phyloP scores from a whole-genome alignment of 1,139 yeast genomes.

The Candida frijolesensis region DNA sequence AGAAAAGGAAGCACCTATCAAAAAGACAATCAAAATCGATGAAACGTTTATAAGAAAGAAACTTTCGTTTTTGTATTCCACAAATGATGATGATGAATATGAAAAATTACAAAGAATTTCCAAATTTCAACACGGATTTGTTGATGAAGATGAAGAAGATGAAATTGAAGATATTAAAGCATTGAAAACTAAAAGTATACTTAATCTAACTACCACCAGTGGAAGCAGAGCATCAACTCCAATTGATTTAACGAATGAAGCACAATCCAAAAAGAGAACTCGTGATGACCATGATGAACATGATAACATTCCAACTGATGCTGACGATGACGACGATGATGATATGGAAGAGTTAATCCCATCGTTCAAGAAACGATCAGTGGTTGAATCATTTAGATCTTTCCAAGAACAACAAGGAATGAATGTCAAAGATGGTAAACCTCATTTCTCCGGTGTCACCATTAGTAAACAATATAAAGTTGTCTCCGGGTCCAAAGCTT shows the following conservation, averaged over 20 bases:
- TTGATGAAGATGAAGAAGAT: conserved; percentile 29
- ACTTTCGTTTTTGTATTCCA: conserved; percentile 58
- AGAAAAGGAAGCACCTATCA: conserved; percentile 18
- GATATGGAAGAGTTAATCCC: conserved; percentile 43
- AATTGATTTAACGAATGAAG: neutral
- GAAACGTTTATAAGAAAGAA: conserved; percentile 65
- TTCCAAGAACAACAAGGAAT: conserved; percentile 36
- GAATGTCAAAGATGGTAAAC: conserved; percentile 40
- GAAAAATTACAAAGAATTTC: conserved; percentile 37
- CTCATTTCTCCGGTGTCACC: conserved; percentile 54
- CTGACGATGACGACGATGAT: conserved; percentile 34
- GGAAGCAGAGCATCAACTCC: conserved; percentile 11
- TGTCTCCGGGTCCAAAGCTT: conserved; percentile 60
- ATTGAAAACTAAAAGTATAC: conserved; percentile 50
- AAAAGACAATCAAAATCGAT: conserved; percentile 35
- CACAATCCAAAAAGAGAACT: conserved; percentile 7
- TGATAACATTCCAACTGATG: conserved; percentile 16
- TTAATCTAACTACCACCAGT: conserved; percentile 26
- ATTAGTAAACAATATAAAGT: conserved; percentile 57
- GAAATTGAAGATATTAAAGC: conserved; percentile 47
- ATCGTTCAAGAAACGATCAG: conserved; percentile 48
- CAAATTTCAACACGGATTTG: conserved; percentile 38
- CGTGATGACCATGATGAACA: conserved; percentile 18
- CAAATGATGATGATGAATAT: conserved; percentile 34
- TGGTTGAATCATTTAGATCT: conserved; percentile 49